Base-by-base conservation (phyloP, 805 yeast species). In the Cyberlindnera veronae region DNA sequence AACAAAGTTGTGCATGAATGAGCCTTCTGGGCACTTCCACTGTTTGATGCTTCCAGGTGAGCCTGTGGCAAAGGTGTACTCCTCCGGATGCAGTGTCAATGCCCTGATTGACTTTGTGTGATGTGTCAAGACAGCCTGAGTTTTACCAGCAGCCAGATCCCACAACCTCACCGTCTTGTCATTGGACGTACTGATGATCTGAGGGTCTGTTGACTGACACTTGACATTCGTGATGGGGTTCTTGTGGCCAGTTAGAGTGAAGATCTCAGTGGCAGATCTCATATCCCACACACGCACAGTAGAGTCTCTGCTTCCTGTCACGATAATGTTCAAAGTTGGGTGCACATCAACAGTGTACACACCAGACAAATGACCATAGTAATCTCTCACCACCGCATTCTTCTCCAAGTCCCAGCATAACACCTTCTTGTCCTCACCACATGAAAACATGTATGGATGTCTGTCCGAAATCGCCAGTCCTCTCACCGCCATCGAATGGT, bases 401-500 rank as follows among this genome's bases (percentile, higher is more conserved):
- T 79, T 76, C 60, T 91, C 98, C 50, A 93, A 69, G 66, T 93
- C 99, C 97, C 98, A 93, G 62, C 98, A 90, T 57, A 87, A 79
- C 9, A 89, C 87, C 19, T 89, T 72, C 60, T 90, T 90, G 60
- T 93, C 99, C 57, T 93, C 98, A 32, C 96, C 84, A 18, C 93
- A 90, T 12, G 91, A 78, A 59, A 90, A 93, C 68, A 93, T 65
- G 60, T 91, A 91, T 0, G 98, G 96, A 57, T 81, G 88, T 39
- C 84, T 68, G 3, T 72, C 67, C 0, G 95, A 85, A 0, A 91
- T 74, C 0, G 73, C 80, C 13, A 93, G 55, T 3, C 87, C 84
- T 40, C 96, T 64, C 1, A 93, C 91, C 0, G 88, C 79, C 96
- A 91, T 85, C 5, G 84, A 74, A 61, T 93, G 99, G 2, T 97